Conservation (phyloP, 768 basidiomycete species). For the Agaricus sinodeliciosus region DNA sequence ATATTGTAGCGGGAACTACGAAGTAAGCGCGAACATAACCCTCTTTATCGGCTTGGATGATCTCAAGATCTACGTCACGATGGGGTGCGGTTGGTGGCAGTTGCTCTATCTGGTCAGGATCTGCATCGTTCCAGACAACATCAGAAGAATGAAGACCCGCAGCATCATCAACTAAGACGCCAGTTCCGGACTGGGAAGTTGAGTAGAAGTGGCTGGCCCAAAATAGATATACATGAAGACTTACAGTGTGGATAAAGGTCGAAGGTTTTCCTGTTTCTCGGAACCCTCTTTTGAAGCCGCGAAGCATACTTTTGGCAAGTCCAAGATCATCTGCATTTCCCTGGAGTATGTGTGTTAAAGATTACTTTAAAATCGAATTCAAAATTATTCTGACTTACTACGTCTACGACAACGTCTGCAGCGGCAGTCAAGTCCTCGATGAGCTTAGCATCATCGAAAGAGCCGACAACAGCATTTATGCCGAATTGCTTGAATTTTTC, state of each 20-base stretch:
- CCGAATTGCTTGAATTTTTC: conserved; percentile 32
- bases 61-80: conserved; percentile 39
- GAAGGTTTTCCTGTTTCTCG: conserved; percentile 26
- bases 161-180: conserved; percentile 36
- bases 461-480: conserved; percentile 33
- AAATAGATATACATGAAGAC: conserved; percentile 12
- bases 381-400: conserved; percentile 20
- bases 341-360: conserved; percentile 15
- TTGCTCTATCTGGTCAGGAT: conserved; percentile 35
- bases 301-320: conserved; percentile 32
- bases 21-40: conserved; percentile 49
- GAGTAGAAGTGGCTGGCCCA: not conserved
- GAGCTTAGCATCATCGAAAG: conserved; percentile 29
- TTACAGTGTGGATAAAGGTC: conserved; percentile 37
- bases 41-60: conserved; percentile 41
- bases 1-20: conserved; percentile 47
- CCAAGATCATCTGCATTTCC: conserved; percentile 32
- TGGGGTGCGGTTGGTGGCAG: conserved; percentile 40
- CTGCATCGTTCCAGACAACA: conserved; percentile 42
- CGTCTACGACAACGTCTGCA: conserved; percentile 40
- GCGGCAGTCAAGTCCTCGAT: conserved; percentile 32
- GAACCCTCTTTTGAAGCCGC: conserved; percentile 27
- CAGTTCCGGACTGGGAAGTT: conserved; percentile 25
- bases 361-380: not conserved
- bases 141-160: conserved; percentile 31